Conservation (phyloP, 371 early-diverging fungal species). For the Lichtheimia corymbifera region DNA sequence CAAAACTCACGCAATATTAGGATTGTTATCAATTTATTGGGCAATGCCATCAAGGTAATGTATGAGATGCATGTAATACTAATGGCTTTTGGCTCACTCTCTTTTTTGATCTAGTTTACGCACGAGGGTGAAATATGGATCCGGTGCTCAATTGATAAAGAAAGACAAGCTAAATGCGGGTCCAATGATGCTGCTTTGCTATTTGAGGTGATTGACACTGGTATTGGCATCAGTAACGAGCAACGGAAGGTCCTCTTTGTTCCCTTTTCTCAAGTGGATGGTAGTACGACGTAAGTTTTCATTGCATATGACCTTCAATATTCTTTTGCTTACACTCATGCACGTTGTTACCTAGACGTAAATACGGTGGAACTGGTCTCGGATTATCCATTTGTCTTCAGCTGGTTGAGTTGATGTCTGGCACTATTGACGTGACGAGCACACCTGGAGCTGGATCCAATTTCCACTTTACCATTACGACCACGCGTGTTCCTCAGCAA, state of each 20-base stretch:
- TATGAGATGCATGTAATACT: background rate
- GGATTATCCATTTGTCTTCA: slow-evolving; percentile 63
- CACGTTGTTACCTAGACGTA: slow-evolving; percentile 30
- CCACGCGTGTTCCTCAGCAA: slow-evolving; percentile 36
- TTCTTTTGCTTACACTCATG: background rate
- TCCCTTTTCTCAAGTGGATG: slow-evolving; percentile 61
- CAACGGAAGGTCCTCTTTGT: slow-evolving; percentile 59
- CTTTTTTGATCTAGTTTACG: slow-evolving; percentile 42
- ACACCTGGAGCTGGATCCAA: slow-evolving; percentile 58
- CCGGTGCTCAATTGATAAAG: slow-evolving; percentile 33
- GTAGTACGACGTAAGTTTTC: slow-evolving; percentile 50
- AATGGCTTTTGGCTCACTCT: background rate
- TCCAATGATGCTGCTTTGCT: slow-evolving; percentile 21
- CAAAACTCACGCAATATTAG: slow-evolving; percentile 5
- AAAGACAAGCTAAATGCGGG: slow-evolving; percentile 8
- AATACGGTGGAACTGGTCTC: slow-evolving; percentile 66
- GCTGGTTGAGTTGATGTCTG: slow-evolving; percentile 58
- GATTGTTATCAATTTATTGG: slow-evolving; percentile 41
- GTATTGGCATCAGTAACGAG: slow-evolving; percentile 58
- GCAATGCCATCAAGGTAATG: slow-evolving; percentile 38
- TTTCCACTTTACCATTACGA: slow-evolving; percentile 52
- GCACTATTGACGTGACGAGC: slow-evolving; percentile 52
- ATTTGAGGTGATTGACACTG: slow-evolving; percentile 51
- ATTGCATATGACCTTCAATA: no score
- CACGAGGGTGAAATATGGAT: slow-evolving; percentile 56